Evolutionary conservation across 1,139 yeast species (phyloP).

Genomic region (Pichia sp.): DNA sequence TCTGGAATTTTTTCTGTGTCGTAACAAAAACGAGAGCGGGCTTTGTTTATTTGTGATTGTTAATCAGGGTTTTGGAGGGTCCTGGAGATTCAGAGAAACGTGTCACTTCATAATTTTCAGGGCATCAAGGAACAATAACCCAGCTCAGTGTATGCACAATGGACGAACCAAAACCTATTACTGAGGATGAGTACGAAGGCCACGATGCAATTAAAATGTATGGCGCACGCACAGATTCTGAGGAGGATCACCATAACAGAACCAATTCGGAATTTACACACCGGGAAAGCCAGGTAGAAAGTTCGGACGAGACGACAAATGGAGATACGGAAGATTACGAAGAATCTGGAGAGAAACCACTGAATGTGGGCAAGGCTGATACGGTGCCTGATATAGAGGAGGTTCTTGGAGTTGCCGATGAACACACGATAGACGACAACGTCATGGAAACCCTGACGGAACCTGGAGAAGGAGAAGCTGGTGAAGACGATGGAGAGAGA

Average conservation of each 20-base stretch:
- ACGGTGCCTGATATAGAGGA: no score
- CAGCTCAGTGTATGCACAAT: not conserved
- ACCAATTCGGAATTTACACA: not conserved
- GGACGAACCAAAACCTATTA: not conserved
- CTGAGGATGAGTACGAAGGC: not conserved
- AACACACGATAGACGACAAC: not conserved
- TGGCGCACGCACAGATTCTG: slow-evolving; percentile 2
- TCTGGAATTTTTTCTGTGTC: not conserved
- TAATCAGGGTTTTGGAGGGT: slow-evolving; percentile 1
- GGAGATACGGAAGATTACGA: not conserved
- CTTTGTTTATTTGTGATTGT: slow-evolving; percentile 1
- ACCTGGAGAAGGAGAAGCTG: not conserved
- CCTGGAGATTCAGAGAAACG: not conserved
- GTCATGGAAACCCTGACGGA: no score
- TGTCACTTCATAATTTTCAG: not conserved
- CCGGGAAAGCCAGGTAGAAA: not conserved
- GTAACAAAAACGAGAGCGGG: not conserved
- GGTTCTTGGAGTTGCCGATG: not conserved
- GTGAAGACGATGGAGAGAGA: not conserved
- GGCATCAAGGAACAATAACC: not conserved
- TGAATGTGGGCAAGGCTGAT: no score
- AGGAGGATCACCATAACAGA: not conserved
- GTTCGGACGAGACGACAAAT: not conserved
- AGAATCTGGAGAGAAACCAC: not conserved
- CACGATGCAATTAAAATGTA: slow-evolving; percentile 7